Evolutionary conservation across 306 rosid genomes (phyloP).

Genomic region (Pyrus communis): DNA sequence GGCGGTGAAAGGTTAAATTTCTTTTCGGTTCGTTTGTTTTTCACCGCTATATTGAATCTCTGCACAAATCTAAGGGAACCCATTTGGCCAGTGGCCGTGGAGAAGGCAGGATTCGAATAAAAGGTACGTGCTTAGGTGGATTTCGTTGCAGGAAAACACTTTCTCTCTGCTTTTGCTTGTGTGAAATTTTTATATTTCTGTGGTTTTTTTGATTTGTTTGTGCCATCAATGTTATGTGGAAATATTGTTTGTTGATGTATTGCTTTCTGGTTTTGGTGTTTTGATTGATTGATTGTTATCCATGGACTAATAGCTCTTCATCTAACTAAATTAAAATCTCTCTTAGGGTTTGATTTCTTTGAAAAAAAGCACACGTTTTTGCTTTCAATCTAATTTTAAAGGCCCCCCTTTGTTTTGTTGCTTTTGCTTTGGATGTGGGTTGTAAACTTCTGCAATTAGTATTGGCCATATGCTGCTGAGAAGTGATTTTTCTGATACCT

Average conservation of each 20-base stretch:
- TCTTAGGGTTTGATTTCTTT: constrained; percentile 27
- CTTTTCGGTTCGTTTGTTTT: constrained; percentile 4
- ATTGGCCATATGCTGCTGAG: neutral
- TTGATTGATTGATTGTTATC: constrained; percentile 31
- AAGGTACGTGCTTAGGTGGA: constrained; percentile 44
- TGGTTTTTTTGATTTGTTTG: constrained; percentile 30
- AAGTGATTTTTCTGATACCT: constrained; percentile 4
- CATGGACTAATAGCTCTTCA: constrained; percentile 19
- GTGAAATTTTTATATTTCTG: neutral
- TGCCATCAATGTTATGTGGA: constrained; percentile 18
- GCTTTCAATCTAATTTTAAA: neutral
- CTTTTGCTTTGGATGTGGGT: neutral
- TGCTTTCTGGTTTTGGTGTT: constrained; percentile 19
- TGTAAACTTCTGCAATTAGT: neutral
- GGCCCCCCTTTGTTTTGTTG: neutral
- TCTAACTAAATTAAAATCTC: constrained; percentile 3
- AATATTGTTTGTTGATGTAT: constrained; percentile 20
- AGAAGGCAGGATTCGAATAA: constrained; percentile 7
- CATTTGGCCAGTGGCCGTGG: constrained; percentile 31
- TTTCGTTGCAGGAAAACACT: constrained; percentile 16
- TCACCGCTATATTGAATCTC: constrained; percentile 10
- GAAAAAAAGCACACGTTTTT: neutral
- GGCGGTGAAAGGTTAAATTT: constrained; percentile 5
- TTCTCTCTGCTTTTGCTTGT: neutral
- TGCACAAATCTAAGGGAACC: constrained; percentile 31